Evolutionary conservation across 2,329 filamentous ascomycete species (phyloP), one percentile per base, ranked within the genome.

Genomic region (Botrytis cinerea): DNA sequence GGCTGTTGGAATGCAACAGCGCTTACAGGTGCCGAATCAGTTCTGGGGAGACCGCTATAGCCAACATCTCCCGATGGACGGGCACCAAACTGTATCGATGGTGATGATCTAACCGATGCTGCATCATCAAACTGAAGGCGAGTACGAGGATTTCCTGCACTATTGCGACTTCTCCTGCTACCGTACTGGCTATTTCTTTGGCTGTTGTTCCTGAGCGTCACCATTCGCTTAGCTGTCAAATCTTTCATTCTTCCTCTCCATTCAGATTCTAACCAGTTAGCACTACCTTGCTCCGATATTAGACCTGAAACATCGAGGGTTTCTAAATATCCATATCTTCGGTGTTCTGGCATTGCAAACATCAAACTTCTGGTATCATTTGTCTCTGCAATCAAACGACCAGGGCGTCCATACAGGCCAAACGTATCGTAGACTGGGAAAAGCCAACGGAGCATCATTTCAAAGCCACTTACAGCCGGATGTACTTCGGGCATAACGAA

Each of bases 401-500:
- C 92, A 0, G 96, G 96, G 35, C 96, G 92, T 43, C 96, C 96
- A 79, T 99, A 99, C 1, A 99, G 86, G 57, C 88, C 90, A 82
- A 98, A 99, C 0, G 93, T 93, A 81, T 99, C 96, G 86, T 93
- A 99, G 0, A 94, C 93, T 0, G 96, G 96, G 81, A 99, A 97
- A 20, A 99, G 86, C 84, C 93, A 98, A 63, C 94, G 90, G 48
- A 99, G 86, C 87, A 99, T 92, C 87, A 97, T 98, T 82, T 98
- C 96, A 78, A 98, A 97, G 0, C 96, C 96, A 72, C 90, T 93
- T 20, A 99, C 92, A 28, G 94, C 95, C n/a, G 95, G 92, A 79
- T 93, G 94, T 1, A 92, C 89, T 82, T 99, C 96, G 6, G 96
- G 96, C 95, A 99, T 98, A 77, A 98, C 91, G 80, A 99, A 99